These are phyloP conservation scores for Lepiota brunneoincarnata DNA, from an alignment of 768 basidiomycete genomes.

Conservation along the genomic window DNA sequence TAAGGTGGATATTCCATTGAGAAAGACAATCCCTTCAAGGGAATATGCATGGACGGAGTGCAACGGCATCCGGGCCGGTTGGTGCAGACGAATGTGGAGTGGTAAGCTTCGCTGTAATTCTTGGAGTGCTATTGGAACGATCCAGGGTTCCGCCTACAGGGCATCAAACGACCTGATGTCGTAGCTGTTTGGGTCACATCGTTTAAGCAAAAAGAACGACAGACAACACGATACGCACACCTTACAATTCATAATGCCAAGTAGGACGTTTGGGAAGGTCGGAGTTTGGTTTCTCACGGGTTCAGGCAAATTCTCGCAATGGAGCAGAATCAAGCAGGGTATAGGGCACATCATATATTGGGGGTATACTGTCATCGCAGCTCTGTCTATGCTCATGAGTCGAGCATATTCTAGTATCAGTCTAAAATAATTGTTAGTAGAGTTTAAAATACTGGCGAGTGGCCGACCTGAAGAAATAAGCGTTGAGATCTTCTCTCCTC, in stretches of 20 bases:
- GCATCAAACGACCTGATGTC: too few relatives aligned
- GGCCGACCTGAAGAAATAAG: constrained; percentile 46
- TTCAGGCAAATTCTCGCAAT: not conserved
- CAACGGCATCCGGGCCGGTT: not conserved
- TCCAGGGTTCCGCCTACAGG: too few relatives aligned
- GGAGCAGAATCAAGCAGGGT: not conserved
- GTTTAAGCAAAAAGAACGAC: too few relatives aligned
- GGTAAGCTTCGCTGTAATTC: not conserved
- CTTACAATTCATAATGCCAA: not conserved
- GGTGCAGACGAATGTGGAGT: not conserved
- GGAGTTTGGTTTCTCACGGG: not conserved
- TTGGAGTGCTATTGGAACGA: not conserved
- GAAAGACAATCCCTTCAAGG: not conserved
- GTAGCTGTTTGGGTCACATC: too few relatives aligned
- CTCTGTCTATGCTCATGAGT: constrained; percentile 45
- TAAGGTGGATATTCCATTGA: not conserved
- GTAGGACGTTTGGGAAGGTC: not conserved
- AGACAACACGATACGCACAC: not conserved
- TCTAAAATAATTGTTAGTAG: constrained; percentile 23
- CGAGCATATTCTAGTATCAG: constrained; percentile 54
- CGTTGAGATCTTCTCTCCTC: constrained; percentile 49
- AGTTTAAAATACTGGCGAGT: not conserved
- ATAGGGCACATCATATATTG: constrained; percentile 5
- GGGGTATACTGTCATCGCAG: constrained; percentile 33
- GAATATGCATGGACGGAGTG: not conserved